Evolutionary conservation across 2,329 filamentous ascomycete species (phyloP).

Genomic region (Pestalotiopsis sp.): DNA sequence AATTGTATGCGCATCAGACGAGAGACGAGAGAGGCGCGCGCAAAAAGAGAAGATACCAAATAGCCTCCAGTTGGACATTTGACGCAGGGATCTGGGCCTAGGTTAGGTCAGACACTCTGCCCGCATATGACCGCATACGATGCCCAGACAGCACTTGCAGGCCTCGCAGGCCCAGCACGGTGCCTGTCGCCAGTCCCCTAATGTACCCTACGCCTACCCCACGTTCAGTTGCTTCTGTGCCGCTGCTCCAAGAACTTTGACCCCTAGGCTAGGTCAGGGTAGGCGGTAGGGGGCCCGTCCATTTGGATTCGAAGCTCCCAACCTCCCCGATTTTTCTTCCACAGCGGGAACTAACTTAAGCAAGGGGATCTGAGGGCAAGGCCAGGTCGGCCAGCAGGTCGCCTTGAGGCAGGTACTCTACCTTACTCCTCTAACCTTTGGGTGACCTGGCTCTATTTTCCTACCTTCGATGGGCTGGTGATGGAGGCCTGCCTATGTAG

Average conservation of each 20-base stretch:
- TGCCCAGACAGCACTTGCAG: too few species aligned
- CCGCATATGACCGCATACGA: neutral
- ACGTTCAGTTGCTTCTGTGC: neutral
- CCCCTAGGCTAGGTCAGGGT: neutral
- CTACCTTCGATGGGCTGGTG: too few species aligned
- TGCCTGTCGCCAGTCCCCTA: neutral
- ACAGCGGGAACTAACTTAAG: conserved; percentile 9
- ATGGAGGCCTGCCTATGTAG: too few species aligned
- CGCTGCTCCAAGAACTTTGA: neutral
- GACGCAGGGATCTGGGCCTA: too few species aligned
- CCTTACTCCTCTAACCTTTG: too few species aligned
- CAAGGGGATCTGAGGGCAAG: neutral
- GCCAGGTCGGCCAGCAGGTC: neutral
- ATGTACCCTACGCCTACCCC: neutral
- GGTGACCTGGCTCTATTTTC: too few species aligned
- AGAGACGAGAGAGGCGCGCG: neutral
- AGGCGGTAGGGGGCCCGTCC: neutral
- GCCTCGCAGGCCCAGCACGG: neutral
- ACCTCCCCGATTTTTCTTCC: conserved; percentile 8
- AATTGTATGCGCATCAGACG: neutral
- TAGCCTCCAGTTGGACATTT: neutral
- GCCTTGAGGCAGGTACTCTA: neutral
- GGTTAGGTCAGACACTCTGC: neutral
- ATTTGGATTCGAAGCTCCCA: conserved; percentile 2
- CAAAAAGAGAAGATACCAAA: neutral